phyloP scores from a whole-genome alignment of 1,284 basidiomycete genomes.

The Ganoderma lingzhi region DNA sequence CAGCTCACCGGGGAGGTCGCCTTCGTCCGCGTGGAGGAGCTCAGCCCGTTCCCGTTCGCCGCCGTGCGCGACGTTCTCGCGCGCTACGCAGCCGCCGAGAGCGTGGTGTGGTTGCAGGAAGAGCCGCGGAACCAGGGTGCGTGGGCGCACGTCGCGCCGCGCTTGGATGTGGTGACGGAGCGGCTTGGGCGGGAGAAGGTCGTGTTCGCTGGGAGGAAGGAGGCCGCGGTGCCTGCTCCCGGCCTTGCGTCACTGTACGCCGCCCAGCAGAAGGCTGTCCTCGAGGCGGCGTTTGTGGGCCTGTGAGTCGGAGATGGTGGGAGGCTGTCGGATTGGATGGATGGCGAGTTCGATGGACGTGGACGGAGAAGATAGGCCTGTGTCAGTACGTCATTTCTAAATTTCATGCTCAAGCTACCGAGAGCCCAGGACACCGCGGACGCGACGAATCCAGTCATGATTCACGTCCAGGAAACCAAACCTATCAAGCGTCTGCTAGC shows the following conservation, averaged over 20 bases:
- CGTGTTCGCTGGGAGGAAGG: conserved; percentile 70
- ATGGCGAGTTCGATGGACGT: not conserved
- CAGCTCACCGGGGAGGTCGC: conserved; percentile 60
- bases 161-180: conserved; percentile 63
- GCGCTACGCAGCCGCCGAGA: conserved; percentile 52
- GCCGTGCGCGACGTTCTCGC: conserved; percentile 56
- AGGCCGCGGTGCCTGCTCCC: conserved; percentile 81
- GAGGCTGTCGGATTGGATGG: not conserved
- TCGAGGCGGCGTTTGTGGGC: conserved; percentile 62
- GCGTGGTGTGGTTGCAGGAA: conserved; percentile 82
- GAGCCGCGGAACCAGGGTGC: conserved; percentile 89
- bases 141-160: conserved; percentile 69
- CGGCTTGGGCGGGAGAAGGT: conserved; percentile 46
- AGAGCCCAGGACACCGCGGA: not conserved
- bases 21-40: conserved; percentile 83
- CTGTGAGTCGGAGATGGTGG: conserved; percentile 9
- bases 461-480: not conserved
- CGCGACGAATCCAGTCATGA: not conserved
- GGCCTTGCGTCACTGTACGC: conserved; percentile 78
- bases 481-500: not conserved
- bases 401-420: conserved; percentile 8
- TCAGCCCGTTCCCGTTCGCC: conserved; percentile 85
- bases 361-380: not conserved
- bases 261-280: conserved; percentile 67
- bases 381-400: not conserved